phyloP scores from a whole-genome alignment of 1,284 basidiomycete genomes.

The Moesziomyces sp. region DNA sequence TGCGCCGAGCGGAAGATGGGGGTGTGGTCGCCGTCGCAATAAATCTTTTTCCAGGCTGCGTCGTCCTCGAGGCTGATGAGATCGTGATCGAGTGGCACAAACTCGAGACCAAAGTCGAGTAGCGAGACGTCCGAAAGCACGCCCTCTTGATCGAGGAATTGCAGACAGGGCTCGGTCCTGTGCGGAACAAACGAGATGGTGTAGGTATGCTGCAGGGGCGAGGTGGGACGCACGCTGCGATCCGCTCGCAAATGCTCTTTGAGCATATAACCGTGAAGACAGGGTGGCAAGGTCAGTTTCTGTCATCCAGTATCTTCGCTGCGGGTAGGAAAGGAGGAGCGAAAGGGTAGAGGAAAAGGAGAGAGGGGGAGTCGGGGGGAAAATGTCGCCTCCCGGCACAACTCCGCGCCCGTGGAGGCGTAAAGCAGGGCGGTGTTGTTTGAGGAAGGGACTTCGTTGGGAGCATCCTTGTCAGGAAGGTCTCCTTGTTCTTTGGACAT shows the following conservation, averaged over 20 bases:
- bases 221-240: conserved; percentile 42
- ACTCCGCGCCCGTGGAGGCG: conserved; percentile 42
- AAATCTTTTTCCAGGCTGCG: conserved; percentile 46
- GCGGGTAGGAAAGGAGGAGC: not conserved
- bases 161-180: conserved; percentile 78
- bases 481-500: conserved; percentile 58
- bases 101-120: conserved; percentile 84
- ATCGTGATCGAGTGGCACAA: conserved; percentile 91
- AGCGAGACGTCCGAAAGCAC: conserved; percentile 46
- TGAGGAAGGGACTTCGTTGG: conserved; percentile 52
- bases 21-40: conserved; percentile 91
- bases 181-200: conserved; percentile 90
- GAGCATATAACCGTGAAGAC: not conserved
- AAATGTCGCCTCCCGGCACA: conserved; percentile 55
- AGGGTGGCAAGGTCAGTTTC: conserved; percentile 6
- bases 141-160: conserved; percentile 48
- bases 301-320: not conserved
- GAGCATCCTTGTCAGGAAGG: conserved; percentile 56
- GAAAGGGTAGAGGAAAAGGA: conserved; percentile 4
- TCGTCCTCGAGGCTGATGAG: conserved; percentile 63
- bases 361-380: not conserved
- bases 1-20: conserved; percentile 87
- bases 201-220: conserved; percentile 76
- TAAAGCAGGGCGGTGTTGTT: conserved; percentile 47
- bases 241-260: conserved; percentile 80